A percentile compares a stretch with the other conserved stretches of the same genome.
Evolutionary conservation across 2,329 filamentous ascomycete genomes (phyloP).

Genomic region (Pseudogymnoascus sp.): DNA sequence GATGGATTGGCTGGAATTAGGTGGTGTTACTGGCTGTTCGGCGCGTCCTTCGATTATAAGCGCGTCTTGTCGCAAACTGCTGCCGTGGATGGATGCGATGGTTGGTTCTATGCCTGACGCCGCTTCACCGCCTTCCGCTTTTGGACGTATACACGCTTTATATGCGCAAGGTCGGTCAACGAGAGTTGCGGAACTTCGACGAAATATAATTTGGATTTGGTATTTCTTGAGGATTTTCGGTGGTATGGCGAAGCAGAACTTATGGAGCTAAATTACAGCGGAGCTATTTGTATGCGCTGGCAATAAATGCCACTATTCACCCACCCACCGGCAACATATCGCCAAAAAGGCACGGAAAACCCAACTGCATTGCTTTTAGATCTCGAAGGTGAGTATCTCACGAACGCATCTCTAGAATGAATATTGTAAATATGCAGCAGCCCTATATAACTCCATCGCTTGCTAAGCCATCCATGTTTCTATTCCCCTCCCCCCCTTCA

Average conservation of each 20-base stretch:
- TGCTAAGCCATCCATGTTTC: not conserved
- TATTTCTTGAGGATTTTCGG: not conserved
- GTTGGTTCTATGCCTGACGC: not conserved
- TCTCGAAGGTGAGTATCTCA: not conserved
- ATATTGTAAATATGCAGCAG: constrained; percentile 6
- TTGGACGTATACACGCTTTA: not conserved
- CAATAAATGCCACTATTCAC: not conserved
- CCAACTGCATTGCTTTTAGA: not conserved
- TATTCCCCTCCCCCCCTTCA: not conserved
- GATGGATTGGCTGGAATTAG: constrained; percentile 1
- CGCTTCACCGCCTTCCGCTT: not conserved
- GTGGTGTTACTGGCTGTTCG: not conserved
- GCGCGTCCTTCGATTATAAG: constrained; percentile 6
- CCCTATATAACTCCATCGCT: constrained; percentile 1
- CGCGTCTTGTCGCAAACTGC: constrained; percentile 6
- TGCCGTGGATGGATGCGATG: not conserved
- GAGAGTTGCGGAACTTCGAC: not conserved
- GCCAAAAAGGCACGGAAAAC: not conserved
- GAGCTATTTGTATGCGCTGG: not conserved
- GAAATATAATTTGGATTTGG: not conserved
- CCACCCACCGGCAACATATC: not conserved
- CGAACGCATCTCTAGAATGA: not conserved
- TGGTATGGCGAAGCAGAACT: not conserved
- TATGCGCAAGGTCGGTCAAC: not conserved
- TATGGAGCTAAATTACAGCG: not conserved